Percentiles rank a stretch among this genome's conserved stretches.
Conservation (phyloP, 768 basidiomycete genomes). For the Steccherinum ochraceum region DNA sequence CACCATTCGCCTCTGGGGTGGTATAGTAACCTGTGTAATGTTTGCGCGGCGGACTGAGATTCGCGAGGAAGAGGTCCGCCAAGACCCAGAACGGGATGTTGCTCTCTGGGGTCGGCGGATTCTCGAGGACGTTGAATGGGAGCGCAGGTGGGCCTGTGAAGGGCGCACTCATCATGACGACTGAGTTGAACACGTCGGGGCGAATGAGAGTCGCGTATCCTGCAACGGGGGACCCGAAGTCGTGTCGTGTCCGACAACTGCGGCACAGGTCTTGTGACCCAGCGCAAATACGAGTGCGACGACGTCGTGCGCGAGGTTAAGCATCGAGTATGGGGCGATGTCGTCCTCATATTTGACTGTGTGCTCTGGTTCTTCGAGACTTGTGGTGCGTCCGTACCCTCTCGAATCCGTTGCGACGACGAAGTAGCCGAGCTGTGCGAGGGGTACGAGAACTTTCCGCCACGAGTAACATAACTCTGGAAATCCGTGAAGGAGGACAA, state of each 20-base stretch:
- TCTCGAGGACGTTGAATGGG: slow-evolving; percentile 13
- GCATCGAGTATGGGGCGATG: slow-evolving; percentile 39
- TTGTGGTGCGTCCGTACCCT: slow-evolving; percentile 39
- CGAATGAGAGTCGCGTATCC: slow-evolving; percentile 46
- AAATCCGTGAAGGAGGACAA: slow-evolving; percentile 60
- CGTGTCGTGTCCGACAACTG: slow-evolving; percentile 61
- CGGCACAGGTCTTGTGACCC: slow-evolving; percentile 37
- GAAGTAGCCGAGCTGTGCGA: slow-evolving; percentile 45
- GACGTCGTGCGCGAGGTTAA: slow-evolving; percentile 48
- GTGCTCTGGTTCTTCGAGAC: slow-evolving; percentile 10
- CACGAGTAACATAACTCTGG: slow-evolving; percentile 64
- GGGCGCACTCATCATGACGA: slow-evolving; percentile 57
- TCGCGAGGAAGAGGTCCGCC: slow-evolving; percentile 24
- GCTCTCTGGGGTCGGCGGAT: neutral
- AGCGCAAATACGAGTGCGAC: slow-evolving; percentile 45
- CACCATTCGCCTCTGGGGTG: slow-evolving; percentile 37
- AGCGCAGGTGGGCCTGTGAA: slow-evolving; percentile 38
- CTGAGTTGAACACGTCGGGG: slow-evolving; percentile 48
- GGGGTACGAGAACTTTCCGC: slow-evolving; percentile 49
- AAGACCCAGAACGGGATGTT: slow-evolving; percentile 6
- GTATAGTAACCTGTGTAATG: slow-evolving; percentile 51
- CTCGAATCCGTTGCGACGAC: slow-evolving; percentile 61
- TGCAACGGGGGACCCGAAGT: slow-evolving; percentile 50
- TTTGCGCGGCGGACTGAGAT: slow-evolving; percentile 45
- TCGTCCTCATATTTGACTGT: slow-evolving; percentile 40